Conservation (phyloP, 257 asterid species). For the Cynanchum wilfordii region DNA sequence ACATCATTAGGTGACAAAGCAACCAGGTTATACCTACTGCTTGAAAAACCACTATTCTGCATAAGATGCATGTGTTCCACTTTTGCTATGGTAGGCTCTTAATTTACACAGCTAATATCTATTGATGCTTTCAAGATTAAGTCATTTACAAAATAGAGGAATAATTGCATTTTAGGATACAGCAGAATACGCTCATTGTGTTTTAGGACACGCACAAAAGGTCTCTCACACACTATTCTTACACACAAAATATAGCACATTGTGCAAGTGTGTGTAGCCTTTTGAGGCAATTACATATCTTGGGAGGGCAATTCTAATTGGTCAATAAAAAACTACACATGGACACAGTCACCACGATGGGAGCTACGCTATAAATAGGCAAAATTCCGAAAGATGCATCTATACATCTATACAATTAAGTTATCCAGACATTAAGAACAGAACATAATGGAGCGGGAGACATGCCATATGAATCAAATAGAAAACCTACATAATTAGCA, state of each 20-base stretch:
- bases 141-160: not conserved
- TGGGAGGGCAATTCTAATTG: too few species aligned
- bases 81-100: not conserved
- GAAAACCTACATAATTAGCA: slow-evolving; percentile 11
- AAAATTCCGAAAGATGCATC: not conserved
- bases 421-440: not conserved
- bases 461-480: too few species aligned
- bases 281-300: too few species aligned
- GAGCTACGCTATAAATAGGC: not conserved
- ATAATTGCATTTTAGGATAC: not conserved
- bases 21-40: not conserved
- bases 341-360: not conserved
- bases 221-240: too few species aligned
- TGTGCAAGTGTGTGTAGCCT: too few species aligned
- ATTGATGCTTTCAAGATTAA: not conserved
- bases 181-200: not conserved
- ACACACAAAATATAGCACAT: too few species aligned
- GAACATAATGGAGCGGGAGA: not conserved
- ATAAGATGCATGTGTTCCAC: not conserved
- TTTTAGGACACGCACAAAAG: too few species aligned
- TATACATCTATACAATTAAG: not conserved
- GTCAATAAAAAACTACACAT: too few species aligned
- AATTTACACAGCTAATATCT: not conserved
- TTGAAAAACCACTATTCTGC: not conserved
- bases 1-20: not conserved